Conservation (phyloP, 2,329 filamentous ascomycete genomes). For the Calonectria ilicicola region DNA sequence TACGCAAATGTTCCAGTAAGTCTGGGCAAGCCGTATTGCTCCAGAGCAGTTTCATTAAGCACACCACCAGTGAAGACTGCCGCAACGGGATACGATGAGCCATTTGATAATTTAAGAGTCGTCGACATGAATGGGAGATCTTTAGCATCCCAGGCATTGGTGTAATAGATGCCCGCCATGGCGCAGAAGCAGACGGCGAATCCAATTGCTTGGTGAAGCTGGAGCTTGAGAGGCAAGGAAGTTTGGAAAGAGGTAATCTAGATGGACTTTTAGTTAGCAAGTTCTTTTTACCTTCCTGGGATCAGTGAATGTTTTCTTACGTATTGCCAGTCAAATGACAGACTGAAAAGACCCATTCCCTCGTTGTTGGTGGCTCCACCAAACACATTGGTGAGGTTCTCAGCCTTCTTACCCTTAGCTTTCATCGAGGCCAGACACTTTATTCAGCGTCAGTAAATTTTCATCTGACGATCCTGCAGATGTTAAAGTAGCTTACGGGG, state of each 20-base stretch:
- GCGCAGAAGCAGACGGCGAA: slow-evolving; percentile 60
- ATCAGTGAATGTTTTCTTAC: slow-evolving; percentile 52
- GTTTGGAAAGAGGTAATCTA: slow-evolving; percentile 67
- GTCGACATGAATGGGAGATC: slow-evolving; percentile 68
- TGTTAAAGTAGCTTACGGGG: slow-evolving; percentile 42
- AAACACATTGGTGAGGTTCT: slow-evolving; percentile 60
- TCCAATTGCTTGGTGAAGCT: slow-evolving; percentile 59
- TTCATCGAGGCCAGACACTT: slow-evolving; percentile 64
- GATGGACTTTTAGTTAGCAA: background rate
- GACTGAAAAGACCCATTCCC: slow-evolving; percentile 60
- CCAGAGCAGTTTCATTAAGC: slow-evolving; percentile 56
- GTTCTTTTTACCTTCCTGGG: rapidly evolving
- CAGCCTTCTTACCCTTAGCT: slow-evolving; percentile 58
- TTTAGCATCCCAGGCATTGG: slow-evolving; percentile 59
- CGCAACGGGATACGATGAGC: slow-evolving; percentile 53
- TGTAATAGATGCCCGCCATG: slow-evolving; percentile 66
- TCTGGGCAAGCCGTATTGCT: slow-evolving; percentile 57
- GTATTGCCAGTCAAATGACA: slow-evolving; percentile 68
- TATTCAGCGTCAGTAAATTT: background rate
- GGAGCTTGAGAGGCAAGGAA: slow-evolving; percentile 63
- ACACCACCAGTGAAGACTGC: slow-evolving; percentile 55
- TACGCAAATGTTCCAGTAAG: slow-evolving; percentile 64
- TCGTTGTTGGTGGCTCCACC: slow-evolving; percentile 65
- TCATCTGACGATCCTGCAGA: background rate
- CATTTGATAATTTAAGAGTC: slow-evolving; percentile 53